Percentiles rank a stretch among this genome's conserved stretches.
These are phyloP conservation scores for Salix brachista DNA, from an alignment of 345 rosid genomes.

Conservation along the genomic window DNA sequence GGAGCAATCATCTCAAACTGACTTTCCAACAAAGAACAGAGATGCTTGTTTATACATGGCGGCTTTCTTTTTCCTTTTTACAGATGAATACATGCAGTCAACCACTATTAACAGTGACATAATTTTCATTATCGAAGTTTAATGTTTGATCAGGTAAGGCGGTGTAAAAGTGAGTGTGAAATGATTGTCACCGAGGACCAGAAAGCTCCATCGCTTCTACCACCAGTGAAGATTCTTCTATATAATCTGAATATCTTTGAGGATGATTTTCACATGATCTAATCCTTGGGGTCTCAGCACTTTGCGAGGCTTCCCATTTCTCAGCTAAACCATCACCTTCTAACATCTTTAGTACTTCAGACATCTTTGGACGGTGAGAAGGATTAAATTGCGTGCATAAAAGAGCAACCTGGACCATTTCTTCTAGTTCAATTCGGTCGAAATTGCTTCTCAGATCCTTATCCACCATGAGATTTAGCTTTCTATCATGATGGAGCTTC, in stretches of 20 bases:
- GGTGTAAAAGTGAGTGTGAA: background rate
- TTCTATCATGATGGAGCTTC: slow-evolving; percentile 83
- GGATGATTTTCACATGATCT: slow-evolving; percentile 40
- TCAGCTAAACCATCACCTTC: slow-evolving; percentile 84
- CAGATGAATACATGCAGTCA: slow-evolving; percentile 45
- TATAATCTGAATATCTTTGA: slow-evolving; percentile 62
- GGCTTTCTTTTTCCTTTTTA: slow-evolving; percentile 32
- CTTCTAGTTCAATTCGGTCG: slow-evolving; percentile 69
- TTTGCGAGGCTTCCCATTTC: slow-evolving; percentile 73
- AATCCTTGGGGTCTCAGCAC: slow-evolving; percentile 48
- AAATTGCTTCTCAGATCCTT: slow-evolving; percentile 60
- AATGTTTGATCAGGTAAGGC: background rate
- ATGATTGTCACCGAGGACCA: slow-evolving; percentile 62
- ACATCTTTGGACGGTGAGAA: slow-evolving; percentile 69
- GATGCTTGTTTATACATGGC: slow-evolving; percentile 21
- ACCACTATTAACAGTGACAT: slow-evolving; percentile 27
- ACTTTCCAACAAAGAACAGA: slow-evolving; percentile 15
- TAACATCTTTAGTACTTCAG: slow-evolving; percentile 68
- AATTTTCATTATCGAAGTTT: slow-evolving; percentile 12
- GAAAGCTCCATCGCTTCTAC: slow-evolving; percentile 97
- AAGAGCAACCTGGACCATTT: slow-evolving; percentile 75
- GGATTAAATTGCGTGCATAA: slow-evolving; percentile 75
- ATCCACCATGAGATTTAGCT: slow-evolving; percentile 64
- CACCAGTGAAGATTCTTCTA: slow-evolving; percentile 87
- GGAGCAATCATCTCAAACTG: slow-evolving; percentile 8